These are phyloP conservation scores for Phialemonium atrogriseum DNA, from an alignment of 2,329 filamentous ascomycete species.

Conservation along the genomic window DNA sequence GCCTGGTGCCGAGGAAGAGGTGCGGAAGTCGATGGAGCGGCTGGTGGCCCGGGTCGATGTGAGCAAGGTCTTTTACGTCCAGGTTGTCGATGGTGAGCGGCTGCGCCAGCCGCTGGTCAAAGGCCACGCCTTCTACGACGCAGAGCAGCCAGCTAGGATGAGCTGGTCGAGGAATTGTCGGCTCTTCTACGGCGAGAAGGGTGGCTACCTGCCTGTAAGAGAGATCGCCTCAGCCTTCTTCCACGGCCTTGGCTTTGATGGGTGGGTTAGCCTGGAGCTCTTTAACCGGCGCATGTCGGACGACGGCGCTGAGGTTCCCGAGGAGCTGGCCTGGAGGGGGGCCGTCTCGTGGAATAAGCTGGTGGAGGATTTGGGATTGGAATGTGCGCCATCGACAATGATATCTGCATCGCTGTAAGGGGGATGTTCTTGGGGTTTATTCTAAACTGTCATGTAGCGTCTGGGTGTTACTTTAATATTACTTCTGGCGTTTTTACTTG, in stretches of 20 bases:
- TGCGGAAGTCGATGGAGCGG: constrained; percentile 44
- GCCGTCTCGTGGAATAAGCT: constrained; percentile 42
- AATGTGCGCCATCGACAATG: constrained; percentile 11
- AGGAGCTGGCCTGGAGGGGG: constrained; percentile 37
- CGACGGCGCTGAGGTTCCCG: constrained; percentile 38
- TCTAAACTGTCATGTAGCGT: constrained; percentile 1
- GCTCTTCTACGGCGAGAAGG: constrained; percentile 58
- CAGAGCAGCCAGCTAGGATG: constrained; percentile 57
- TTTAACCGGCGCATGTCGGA: constrained; percentile 55
- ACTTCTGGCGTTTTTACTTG: constrained; percentile 1
- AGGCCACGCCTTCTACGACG: constrained; percentile 49
- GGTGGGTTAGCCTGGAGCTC: constrained; percentile 65
- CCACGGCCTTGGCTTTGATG: constrained; percentile 54
- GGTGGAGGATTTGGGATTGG: constrained; percentile 25
- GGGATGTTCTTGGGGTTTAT: constrained; percentile 1
- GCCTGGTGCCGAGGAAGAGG: constrained; percentile 43
- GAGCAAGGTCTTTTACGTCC: constrained; percentile 64
- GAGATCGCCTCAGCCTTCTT: constrained; percentile 55
- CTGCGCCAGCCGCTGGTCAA: constrained; percentile 47
- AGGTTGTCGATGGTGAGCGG: constrained; percentile 66
- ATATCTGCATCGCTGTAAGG: constrained; percentile 26
- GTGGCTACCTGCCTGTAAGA: constrained; percentile 59
- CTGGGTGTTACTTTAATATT: constrained; percentile 3
- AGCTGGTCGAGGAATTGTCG: constrained; percentile 72
- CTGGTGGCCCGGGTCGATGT: constrained; percentile 49